Evolutionary conservation across 768 basidiomycete genomes (phyloP).

Genomic region (Brasilioporus rufonigricans): DNA sequence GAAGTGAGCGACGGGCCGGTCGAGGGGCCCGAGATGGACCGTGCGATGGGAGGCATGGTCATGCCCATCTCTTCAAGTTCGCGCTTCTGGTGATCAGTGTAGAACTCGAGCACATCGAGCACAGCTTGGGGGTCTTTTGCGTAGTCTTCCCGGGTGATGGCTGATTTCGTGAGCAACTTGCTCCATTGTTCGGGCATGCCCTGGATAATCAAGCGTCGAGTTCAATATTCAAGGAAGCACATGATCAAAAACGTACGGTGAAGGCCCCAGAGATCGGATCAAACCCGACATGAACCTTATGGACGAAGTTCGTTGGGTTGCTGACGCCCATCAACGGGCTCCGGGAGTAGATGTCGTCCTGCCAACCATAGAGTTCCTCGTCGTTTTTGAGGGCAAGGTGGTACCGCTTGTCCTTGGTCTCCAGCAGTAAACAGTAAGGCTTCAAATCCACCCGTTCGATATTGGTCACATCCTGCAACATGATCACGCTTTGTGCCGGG

Average conservation of each 20-base stretch:
- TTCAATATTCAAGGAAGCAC: neutral
- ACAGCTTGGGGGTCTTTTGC: conserved; percentile 97
- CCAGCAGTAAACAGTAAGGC: conserved; percentile 88
- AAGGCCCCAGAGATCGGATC: conserved; percentile 93
- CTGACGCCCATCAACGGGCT: conserved; percentile 92
- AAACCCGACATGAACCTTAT: conserved; percentile 98
- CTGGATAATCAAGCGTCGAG: conserved; percentile 36
- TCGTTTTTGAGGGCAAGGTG: conserved; percentile 86
- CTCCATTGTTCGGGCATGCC: conserved; percentile 98
- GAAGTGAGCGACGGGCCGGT: conserved; percentile 32
- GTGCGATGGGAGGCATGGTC: conserved; percentile 27
- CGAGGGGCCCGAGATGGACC: conserved; percentile 20
- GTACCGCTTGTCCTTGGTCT: conserved; percentile 80
- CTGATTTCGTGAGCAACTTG: conserved; percentile 93
- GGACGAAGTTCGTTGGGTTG: conserved; percentile 96
- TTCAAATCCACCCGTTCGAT: conserved; percentile 93
- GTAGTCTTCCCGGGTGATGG: conserved; percentile 97
- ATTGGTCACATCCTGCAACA: conserved; percentile 74
- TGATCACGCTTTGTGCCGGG: conserved; percentile 58
- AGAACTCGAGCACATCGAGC: conserved; percentile 96
- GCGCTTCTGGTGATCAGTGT: conserved; percentile 96
- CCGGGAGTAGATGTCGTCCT: conserved; percentile 92
- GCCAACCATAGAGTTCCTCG: conserved; percentile 97
- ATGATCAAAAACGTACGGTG: conserved; percentile 58
- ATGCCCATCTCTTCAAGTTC: conserved; percentile 68